phyloP scores from a whole-genome alignment of 306 rosid genomes.

The Abrus pulchellus region DNA sequence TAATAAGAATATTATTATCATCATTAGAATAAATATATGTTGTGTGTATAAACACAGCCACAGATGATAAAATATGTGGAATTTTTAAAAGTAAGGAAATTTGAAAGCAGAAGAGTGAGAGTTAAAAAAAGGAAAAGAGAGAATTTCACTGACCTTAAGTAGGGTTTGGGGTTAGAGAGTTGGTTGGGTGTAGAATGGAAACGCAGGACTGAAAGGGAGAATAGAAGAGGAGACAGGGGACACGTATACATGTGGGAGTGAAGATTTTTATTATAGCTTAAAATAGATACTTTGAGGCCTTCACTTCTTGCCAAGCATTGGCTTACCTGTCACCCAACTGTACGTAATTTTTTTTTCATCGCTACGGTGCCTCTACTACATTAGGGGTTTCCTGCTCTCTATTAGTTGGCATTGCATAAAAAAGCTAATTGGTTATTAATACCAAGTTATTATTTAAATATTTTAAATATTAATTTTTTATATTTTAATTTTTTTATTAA shows the following conservation, averaged over 20 bases:
- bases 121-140: not conserved
- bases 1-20: too few species aligned
- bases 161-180: slow-evolving; percentile 41
- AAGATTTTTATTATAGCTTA: not conserved
- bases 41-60: too few species aligned
- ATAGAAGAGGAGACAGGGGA: not conserved
- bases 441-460: too few species aligned
- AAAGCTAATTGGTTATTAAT: too few species aligned
- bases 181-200: not conserved
- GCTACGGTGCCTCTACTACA: too few species aligned
- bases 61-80: too few species aligned
- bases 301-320: not conserved
- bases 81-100: not conserved
- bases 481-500: too few species aligned
- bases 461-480: too few species aligned
- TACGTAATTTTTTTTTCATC: not conserved
- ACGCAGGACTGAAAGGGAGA: too few species aligned
- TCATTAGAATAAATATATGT: too few species aligned
- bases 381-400: too few species aligned
- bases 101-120: slow-evolving; percentile 4
- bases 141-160: slow-evolving; percentile 5
- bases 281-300: not conserved
- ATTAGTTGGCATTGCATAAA: too few species aligned
- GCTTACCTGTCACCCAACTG: not conserved
- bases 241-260: slow-evolving; percentile 2